These are phyloP conservation scores for Pleurotus platypus DNA, from an alignment of 768 basidiomycete genomes.

Conservation along the genomic window DNA sequence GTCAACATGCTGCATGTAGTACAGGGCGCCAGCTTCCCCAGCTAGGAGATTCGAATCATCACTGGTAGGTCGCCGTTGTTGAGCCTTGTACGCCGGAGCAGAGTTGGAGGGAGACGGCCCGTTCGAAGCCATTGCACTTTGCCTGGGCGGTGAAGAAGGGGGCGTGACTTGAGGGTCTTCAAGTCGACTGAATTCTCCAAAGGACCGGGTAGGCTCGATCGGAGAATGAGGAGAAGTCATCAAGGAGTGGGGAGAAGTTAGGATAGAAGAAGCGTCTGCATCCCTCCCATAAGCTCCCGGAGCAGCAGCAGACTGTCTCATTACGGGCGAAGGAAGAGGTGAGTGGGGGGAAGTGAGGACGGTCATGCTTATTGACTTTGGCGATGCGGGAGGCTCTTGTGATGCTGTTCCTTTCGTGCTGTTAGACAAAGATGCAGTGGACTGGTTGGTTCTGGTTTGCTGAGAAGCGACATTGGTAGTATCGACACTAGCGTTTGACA, in stretches of 20 bases:
- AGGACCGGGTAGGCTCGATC: background rate
- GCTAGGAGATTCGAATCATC: conserved; percentile 35
- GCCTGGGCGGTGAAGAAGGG: conserved; percentile 10
- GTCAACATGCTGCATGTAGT: conserved; percentile 63
- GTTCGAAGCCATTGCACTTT: conserved; percentile 18
- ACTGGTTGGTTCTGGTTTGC: background rate
- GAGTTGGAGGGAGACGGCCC: conserved; percentile 9
- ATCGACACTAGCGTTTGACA: conserved; percentile 1
- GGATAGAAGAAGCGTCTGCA: conserved; percentile 14
- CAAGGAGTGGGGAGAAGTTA: conserved; percentile 36
- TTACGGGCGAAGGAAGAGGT: background rate
- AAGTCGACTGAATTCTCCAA: background rate
- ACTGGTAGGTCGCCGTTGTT: conserved; percentile 15
- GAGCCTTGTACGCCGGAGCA: conserved; percentile 12
- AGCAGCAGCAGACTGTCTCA: background rate
- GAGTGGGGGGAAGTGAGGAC: conserved; percentile 32
- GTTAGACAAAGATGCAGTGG: background rate
- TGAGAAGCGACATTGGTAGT: background rate
- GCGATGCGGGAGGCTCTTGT: conserved; percentile 9
- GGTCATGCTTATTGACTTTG: conserved; percentile 15
- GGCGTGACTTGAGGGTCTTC: background rate
- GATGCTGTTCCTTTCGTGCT: background rate
- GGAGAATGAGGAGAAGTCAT: conserved; percentile 8
- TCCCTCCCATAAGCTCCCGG: background rate
- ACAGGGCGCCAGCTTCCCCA: conserved; percentile 61